These are phyloP conservation scores for Ramaria sp. DNA, from an alignment of 768 basidiomycete genomes.

Conservation along the genomic window DNA sequence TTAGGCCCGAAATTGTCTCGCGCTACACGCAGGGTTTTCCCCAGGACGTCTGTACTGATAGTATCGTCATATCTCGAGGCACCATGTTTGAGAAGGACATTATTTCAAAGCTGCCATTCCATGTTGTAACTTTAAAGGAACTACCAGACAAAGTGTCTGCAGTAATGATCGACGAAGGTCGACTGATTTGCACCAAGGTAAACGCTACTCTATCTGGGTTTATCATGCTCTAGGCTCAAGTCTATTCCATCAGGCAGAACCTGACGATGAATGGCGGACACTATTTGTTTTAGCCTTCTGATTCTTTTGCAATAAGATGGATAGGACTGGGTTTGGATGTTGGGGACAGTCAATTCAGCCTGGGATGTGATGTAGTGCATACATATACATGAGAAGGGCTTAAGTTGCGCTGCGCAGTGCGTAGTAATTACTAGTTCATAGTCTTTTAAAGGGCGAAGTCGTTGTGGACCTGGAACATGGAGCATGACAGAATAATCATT, in stretches of 20 bases:
- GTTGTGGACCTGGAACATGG: no score
- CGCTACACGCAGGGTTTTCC: neutral
- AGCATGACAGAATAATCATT: no score
- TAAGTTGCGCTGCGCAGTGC: no score
- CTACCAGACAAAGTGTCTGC: neutral
- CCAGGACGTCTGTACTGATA: neutral
- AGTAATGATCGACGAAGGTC: slow-evolving; percentile 6
- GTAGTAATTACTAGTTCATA: no score
- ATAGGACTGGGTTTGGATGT: no score
- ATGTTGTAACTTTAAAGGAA: neutral
- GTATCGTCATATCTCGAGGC: neutral
- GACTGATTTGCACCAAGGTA: slow-evolving; percentile 2
- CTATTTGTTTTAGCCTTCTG: no score
- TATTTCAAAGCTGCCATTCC: neutral
- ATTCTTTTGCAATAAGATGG: no score
- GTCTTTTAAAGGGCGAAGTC: no score
- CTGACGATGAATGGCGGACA: no score
- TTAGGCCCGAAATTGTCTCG: neutral
- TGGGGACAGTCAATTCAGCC: no score
- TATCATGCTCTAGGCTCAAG: neutral
- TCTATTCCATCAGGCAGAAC: neutral
- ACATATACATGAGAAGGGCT: no score
- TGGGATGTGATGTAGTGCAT: no score
- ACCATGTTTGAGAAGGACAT: slow-evolving; percentile 2
- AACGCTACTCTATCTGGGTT: neutral